Conservation (phyloP, 1,284 basidiomycete species). For the Tranzscheliella williamsii region DNA sequence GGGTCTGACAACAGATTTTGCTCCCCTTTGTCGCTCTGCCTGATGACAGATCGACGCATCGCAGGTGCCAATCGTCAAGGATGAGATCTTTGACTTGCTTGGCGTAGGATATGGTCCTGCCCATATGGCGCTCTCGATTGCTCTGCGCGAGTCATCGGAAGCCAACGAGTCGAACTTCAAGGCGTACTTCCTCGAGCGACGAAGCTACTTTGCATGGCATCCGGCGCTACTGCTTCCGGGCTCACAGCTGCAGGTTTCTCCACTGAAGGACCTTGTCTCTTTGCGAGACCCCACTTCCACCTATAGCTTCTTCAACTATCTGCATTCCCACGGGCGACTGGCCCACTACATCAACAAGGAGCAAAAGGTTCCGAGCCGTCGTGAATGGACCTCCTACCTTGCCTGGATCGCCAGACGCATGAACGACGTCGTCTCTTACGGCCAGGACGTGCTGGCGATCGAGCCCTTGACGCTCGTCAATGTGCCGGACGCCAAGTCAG, state of each 20-base stretch:
- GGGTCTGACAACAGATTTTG: no score
- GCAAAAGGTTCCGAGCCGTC: constrained; percentile 52
- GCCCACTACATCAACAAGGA: constrained; percentile 59
- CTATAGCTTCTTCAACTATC: constrained; percentile 57
- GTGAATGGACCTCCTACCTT: constrained; percentile 60
- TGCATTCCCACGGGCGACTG: constrained; percentile 53
- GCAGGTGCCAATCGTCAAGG: constrained; percentile 5
- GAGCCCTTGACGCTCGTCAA: constrained; percentile 38
- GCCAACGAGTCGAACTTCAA: constrained; percentile 38
- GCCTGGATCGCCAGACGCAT: constrained; percentile 56
- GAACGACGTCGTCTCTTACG: constrained; percentile 47
- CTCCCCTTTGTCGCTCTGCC: no score
- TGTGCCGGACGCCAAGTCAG: constrained; percentile 13
- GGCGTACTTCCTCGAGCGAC: constrained; percentile 51
- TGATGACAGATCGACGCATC: no score
- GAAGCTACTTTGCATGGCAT: constrained; percentile 58
- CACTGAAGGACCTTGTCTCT: constrained; percentile 58
- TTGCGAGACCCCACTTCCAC: constrained; percentile 59
- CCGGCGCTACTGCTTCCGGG: constrained; percentile 57
- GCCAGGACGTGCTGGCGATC: constrained; percentile 48
- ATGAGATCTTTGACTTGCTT: constrained; percentile 49
- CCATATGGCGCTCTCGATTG: constrained; percentile 56
- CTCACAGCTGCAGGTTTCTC: constrained; percentile 59
- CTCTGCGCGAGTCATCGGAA: constrained; percentile 51
- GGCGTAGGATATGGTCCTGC: constrained; percentile 59